A percentile compares a stretch with the other conserved stretches of the same genome.
phyloP scores from a whole-genome alignment of 2,329 filamentous ascomycete genomes.

The Aureobasidium musti region DNA sequence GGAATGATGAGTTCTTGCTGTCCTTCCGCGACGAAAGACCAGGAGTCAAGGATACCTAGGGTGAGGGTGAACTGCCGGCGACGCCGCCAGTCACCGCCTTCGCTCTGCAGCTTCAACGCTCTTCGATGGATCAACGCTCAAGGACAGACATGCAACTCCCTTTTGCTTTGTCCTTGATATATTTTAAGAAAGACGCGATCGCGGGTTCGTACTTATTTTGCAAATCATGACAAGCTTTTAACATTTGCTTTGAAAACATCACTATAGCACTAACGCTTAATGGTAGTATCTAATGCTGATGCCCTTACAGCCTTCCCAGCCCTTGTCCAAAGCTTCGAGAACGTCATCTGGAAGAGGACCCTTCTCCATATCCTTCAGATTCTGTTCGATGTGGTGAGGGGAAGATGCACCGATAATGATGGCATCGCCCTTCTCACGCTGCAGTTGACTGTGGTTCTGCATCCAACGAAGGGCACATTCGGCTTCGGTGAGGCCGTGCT shows the following conservation, averaged over 20 bases:
- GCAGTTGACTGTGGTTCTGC: conserved; percentile 47
- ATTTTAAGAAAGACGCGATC: background rate
- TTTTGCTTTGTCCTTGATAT: background rate
- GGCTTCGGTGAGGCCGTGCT: conserved; percentile 47
- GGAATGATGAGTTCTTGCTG: background rate
- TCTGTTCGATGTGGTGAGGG: conserved; percentile 44
- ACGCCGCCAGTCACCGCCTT: background rate
- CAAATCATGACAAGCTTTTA: background rate
- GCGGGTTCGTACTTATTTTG: background rate
- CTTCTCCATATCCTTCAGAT: conserved; percentile 45
- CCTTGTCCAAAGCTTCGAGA: conserved; percentile 44
- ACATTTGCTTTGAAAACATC: background rate
- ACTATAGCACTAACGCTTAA: conserved; percentile 23
- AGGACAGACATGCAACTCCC: background rate
- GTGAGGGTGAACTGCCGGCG: conserved; percentile 3
- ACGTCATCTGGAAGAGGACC: conserved; percentile 46
- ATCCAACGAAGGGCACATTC: conserved; percentile 53
- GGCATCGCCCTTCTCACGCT: conserved; percentile 41
- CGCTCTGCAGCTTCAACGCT: background rate
- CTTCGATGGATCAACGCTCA: background rate
- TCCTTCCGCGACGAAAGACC: conserved; percentile 21
- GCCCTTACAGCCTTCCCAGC: conserved; percentile 42
- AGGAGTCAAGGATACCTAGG: background rate
- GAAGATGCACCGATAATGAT: conserved; percentile 47
- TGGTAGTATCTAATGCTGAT: conserved; percentile 42